Evolutionary conservation across 768 basidiomycete species (phyloP).

Genomic region (Roridomyces roridus): DNA sequence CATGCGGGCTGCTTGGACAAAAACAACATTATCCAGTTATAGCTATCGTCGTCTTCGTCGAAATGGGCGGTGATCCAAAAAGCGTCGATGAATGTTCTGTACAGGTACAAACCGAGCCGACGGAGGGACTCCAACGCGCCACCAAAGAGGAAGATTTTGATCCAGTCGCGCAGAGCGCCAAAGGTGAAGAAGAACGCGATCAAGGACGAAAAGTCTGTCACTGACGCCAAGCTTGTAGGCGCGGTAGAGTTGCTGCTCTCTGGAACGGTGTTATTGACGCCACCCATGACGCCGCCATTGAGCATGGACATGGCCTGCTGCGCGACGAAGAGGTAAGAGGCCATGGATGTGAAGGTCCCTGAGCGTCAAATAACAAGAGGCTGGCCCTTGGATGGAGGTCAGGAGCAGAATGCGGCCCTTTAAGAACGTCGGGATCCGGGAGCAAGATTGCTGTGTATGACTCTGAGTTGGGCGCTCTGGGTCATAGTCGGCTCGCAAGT

Average conservation of each 20-base stretch:
- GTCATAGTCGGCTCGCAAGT: too few species aligned
- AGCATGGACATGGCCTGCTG: slow-evolving; percentile 32
- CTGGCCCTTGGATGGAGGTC: too few species aligned
- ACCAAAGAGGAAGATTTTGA: slow-evolving; percentile 67
- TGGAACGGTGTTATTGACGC: slow-evolving; percentile 14
- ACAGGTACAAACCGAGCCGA: slow-evolving; percentile 35
- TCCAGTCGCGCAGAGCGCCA: slow-evolving; percentile 65
- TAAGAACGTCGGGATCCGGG: too few species aligned
- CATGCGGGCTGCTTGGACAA: slow-evolving; percentile 60
- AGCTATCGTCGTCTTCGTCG: slow-evolving; percentile 40
- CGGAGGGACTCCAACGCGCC: slow-evolving; percentile 65
- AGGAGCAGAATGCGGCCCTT: too few species aligned
- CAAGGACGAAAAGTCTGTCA: slow-evolving; percentile 39
- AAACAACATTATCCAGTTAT: slow-evolving; percentile 66
- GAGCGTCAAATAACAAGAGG: too few species aligned
- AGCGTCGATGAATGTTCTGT: slow-evolving; percentile 43
- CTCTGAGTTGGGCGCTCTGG: too few species aligned
- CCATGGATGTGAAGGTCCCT: too few species aligned
- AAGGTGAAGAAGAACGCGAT: slow-evolving; percentile 56
- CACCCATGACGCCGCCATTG: slow-evolving; percentile 12
- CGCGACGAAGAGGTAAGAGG: slow-evolving; percentile 30
- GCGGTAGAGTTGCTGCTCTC: slow-evolving; percentile 22
- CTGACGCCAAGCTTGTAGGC: slow-evolving; percentile 8
- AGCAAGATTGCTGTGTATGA: too few species aligned
- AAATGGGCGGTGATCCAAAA: slow-evolving; percentile 61